Evolutionary conservation across 2,329 filamentous ascomycete species (phyloP), one percentile per base, ranked within the genome.

Genomic region (Rutstroemia sp.): DNA sequence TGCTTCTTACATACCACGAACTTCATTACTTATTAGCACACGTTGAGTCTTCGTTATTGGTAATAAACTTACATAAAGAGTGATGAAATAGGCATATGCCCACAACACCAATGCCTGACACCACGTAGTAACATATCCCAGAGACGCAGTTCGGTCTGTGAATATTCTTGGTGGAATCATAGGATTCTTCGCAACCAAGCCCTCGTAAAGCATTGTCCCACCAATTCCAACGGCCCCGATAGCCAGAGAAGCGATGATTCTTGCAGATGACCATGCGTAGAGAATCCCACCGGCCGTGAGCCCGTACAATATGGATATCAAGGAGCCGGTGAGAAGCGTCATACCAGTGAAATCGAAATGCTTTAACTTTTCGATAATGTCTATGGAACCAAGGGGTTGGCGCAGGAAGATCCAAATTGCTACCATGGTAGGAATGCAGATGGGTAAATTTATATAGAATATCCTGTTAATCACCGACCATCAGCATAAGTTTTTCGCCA

Each of bases 211-310:
- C 10, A 75, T 70, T 62, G 83, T 83, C 5, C 63, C 68, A 4
- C 75, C 61, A 6, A 86, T 67, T 1, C 79, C 76, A 0, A 71
- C 63, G 0, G 69, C 64, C 2, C 83, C 82, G 14, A 86, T 46
- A 3, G 81, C 68, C 8, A 88, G 68, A 0, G 83, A 83, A 0
- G 82, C 74, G 3, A 88, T 70, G 0, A 81, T 83, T 1, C 75
- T 73, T 73, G 78, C 84, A 6, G 77, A 81, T 45, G 71, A 67
- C 84, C 84, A 88, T 0, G 75, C 65, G 65, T 85, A 86, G 69
- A 83, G 77, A 12, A 85, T 75, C 34, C 83, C 83, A 9, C 83
- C 85, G 73, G 80, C 83, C 1, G 81, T 82, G 4, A 86, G 67
- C 0, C 80, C 78, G 48, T 84, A 80, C 36, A 86, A 68, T 63